These are phyloP conservation scores for Gynandropsis gynandra DNA, from an alignment of 345 rosid genomes.

Conservation along the genomic window DNA sequence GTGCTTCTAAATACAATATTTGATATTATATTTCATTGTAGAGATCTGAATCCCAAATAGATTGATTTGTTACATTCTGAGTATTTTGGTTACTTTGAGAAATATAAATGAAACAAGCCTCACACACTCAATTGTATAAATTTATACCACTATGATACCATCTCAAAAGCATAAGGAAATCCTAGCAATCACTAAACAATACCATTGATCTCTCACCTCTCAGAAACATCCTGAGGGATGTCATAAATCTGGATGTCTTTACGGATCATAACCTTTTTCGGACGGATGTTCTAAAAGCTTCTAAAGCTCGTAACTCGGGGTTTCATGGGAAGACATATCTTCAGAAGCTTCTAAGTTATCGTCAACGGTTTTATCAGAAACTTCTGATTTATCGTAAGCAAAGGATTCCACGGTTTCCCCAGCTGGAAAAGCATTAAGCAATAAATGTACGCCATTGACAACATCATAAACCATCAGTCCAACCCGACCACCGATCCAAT, in stretches of 20 bases:
- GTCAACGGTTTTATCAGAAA: constrained; percentile 16
- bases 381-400: constrained; percentile 6
- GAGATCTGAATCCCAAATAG: too few relatives aligned
- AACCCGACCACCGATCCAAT: constrained; percentile 95
- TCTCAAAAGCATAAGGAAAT: constrained; percentile 9
- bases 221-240: neutral
- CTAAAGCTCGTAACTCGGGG: constrained; percentile 22
- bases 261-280: too few relatives aligned
- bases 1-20: too few relatives aligned
- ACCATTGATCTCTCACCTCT: neutral
- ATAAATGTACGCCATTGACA: constrained; percentile 54
- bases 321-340: constrained; percentile 6
- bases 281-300: neutral
- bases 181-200: neutral
- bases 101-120: too few relatives aligned
- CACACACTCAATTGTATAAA: constrained; percentile 2
- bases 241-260: neutral
- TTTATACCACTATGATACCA: constrained; percentile 24
- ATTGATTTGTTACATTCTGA: too few relatives aligned
- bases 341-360: constrained; percentile 2
- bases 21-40: too few relatives aligned
- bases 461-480: constrained; percentile 93
- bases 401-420: constrained; percentile 25
- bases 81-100: too few relatives aligned
- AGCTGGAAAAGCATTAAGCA: constrained; percentile 37